Percentiles rank a stretch among this genome's conserved stretches.
phyloP scores from a whole-genome alignment of 768 basidiomycete genomes.

The Strobilomyces dryophilus region DNA sequence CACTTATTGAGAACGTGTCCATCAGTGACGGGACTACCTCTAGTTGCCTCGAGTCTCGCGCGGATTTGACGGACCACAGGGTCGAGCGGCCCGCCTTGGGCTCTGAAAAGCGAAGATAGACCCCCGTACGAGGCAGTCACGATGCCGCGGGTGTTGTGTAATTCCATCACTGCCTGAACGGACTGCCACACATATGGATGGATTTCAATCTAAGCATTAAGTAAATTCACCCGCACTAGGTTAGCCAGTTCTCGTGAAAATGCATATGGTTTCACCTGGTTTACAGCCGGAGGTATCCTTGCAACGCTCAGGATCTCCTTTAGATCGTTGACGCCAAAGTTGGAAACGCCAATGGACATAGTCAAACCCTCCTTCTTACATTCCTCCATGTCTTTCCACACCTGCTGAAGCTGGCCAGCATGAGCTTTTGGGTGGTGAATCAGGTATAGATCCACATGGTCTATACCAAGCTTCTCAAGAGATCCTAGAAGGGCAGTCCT shows the following conservation, averaged over 20 bases:
- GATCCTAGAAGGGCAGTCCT: background rate
- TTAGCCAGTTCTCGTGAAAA: background rate
- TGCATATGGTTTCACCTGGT: background rate
- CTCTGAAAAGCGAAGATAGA: background rate
- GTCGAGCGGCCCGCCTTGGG: background rate
- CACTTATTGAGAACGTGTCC: slow-evolving; percentile 2
- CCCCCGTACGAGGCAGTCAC: slow-evolving; percentile 4
- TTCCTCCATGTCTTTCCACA: background rate
- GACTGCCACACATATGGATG: slow-evolving; percentile 6
- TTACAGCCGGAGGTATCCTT: background rate
- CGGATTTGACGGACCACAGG: background rate
- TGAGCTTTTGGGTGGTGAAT: background rate
- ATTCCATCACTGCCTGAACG: background rate
- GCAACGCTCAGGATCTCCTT: slow-evolving; percentile 1
- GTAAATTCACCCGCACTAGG: background rate
- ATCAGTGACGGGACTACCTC: background rate
- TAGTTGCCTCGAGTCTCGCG: background rate
- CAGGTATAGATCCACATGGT: background rate
- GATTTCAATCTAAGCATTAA: background rate
- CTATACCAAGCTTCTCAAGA: background rate
- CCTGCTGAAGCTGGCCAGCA: background rate
- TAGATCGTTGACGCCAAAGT: background rate
- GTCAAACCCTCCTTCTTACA: slow-evolving; percentile 3
- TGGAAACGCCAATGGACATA: slow-evolving; percentile 2
- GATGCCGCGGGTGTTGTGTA: background rate